Evolutionary conservation across 2,329 filamentous ascomycete species (phyloP).

Genomic region (Nigrospora oryzae): DNA sequence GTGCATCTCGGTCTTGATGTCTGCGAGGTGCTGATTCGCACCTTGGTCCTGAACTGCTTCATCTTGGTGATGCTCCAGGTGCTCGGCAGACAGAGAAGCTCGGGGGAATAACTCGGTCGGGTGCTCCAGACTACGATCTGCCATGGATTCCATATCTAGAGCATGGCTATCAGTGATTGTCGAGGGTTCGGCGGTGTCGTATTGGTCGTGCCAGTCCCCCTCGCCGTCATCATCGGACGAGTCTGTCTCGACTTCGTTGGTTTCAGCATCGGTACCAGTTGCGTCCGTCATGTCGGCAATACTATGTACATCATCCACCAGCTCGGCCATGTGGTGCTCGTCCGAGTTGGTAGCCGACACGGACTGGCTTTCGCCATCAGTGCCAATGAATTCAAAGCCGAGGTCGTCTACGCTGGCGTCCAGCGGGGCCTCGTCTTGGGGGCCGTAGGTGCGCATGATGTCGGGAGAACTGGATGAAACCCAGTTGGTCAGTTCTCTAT

Average conservation of each 20-base stretch:
- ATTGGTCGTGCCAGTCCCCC: constrained; percentile 7
- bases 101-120: constrained; percentile 20
- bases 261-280: constrained; percentile 37
- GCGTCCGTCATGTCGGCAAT: constrained; percentile 24
- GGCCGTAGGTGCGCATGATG: constrained; percentile 37
- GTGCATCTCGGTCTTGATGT: no score
- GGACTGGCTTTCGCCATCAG: constrained; percentile 45
- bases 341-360: constrained; percentile 40
- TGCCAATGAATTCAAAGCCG: constrained; percentile 47
- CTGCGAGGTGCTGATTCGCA: no score
- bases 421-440: constrained; percentile 25
- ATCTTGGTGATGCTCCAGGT: no score
- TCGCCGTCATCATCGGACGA: constrained; percentile 21
- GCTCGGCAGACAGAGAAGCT: neutral
- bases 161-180: constrained; percentile 6
- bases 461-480: constrained; percentile 48
- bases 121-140: constrained; percentile 21
- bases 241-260: constrained; percentile 33
- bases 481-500: constrained; percentile 49
- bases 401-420: constrained; percentile 46
- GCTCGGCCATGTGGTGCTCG: constrained; percentile 33
- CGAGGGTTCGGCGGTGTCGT: constrained; percentile 5
- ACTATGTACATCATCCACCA: constrained; percentile 38
- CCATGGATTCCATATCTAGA: constrained; percentile 14
- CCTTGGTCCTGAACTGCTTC: no score